Conservation (phyloP, 2,329 filamentous ascomycete species). For the Blumeria graminis region DNA sequence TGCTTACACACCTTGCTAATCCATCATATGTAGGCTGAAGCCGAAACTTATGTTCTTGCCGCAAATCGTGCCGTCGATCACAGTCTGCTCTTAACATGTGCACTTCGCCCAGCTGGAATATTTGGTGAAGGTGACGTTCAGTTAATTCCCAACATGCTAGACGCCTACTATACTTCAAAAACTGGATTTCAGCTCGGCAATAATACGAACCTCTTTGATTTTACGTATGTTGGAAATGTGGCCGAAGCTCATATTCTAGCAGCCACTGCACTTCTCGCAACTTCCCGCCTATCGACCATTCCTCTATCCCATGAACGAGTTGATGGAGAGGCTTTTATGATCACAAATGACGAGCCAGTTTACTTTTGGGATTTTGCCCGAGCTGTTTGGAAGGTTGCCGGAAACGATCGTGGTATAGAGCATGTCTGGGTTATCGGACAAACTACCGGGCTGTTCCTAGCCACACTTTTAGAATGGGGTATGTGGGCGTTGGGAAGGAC, state of each 20-base stretch:
- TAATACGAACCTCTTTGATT: constrained; percentile 46
- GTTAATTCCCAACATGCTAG: constrained; percentile 47
- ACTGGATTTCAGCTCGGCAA: constrained; percentile 60
- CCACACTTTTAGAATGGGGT: constrained; percentile 27
- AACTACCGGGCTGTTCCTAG: constrained; percentile 26
- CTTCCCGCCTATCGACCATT: constrained; percentile 18
- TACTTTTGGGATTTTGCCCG: constrained; percentile 82
- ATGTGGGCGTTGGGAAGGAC: constrained; percentile 25
- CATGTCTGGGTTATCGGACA: constrained; percentile 30
- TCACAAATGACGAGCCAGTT: constrained; percentile 71
- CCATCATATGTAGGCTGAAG: constrained; percentile 31
- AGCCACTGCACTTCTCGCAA: constrained; percentile 24
- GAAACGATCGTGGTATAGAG: constrained; percentile 25
- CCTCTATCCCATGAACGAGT: constrained; percentile 50
- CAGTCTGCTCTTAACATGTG: constrained; percentile 41
- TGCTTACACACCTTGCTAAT: neutral
- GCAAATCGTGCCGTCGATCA: constrained; percentile 35
- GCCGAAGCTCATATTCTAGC: constrained; percentile 68
- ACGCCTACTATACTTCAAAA: constrained; percentile 41
- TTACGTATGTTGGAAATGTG: constrained; percentile 43
- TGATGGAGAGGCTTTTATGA: constrained; percentile 70
- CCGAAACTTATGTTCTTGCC: constrained; percentile 56
- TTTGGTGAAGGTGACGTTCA: constrained; percentile 77
- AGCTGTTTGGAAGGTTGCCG: constrained; percentile 45
- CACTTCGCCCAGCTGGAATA: constrained; percentile 70